Conservation (phyloP, 1,284 basidiomycete genomes). For the Cryptococcus hybrid region DNA sequence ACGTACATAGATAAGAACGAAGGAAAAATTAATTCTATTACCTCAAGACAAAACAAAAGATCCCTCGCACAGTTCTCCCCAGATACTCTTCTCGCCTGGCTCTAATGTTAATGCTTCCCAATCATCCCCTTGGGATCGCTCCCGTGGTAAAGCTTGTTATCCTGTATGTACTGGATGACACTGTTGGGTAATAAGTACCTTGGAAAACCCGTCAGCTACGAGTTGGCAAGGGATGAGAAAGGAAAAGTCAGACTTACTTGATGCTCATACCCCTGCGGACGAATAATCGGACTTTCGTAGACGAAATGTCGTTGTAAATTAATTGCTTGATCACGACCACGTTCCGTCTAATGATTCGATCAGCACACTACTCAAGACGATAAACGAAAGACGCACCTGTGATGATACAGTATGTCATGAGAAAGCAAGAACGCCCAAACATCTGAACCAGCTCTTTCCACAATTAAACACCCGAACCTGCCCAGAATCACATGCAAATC, state of each 20-base stretch:
- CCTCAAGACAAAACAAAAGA: too few species aligned
- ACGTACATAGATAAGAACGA: too few species aligned
- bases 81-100: too few species aligned
- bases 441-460: slow-evolving; percentile 92
- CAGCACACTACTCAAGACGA: not conserved
- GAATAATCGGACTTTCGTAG: slow-evolving; percentile 88
- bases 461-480: slow-evolving; percentile 89
- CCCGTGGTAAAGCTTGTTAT: slow-evolving; percentile 43
- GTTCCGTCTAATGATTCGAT: slow-evolving; percentile 58
- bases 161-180: slow-evolving; percentile 93
- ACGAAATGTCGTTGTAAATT: slow-evolving; percentile 98
- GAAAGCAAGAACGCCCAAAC: slow-evolving; percentile 64
- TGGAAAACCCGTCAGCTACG: not conserved
- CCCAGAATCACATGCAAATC: slow-evolving; percentile 92
- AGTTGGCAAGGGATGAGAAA: not conserved
- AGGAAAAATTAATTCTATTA: too few species aligned
- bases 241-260: slow-evolving; percentile 48
- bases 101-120: not conserved
- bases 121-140: slow-evolving; percentile 13
- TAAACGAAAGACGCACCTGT: slow-evolving; percentile 23
- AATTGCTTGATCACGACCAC: slow-evolving; percentile 93
- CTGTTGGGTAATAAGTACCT: slow-evolving; percentile 85
- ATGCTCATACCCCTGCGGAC: slow-evolving; percentile 90
- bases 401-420: slow-evolving; percentile 57
- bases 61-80: too few species aligned